Evolutionary conservation across 148 eudicot species (phyloP).

Genomic region (Dysphania ambrosioides): DNA sequence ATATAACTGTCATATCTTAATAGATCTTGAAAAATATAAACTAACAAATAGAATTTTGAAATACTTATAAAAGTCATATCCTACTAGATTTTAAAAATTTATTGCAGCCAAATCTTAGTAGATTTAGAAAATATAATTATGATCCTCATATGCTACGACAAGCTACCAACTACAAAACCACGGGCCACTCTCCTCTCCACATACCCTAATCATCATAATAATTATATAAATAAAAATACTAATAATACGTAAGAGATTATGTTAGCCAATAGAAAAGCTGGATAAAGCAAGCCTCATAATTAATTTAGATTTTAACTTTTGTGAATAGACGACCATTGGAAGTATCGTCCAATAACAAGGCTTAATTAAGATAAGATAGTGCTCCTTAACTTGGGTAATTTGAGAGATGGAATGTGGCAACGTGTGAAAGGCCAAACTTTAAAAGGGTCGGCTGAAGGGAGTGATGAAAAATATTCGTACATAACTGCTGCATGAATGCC

Average conservation of each 20-base stretch:
- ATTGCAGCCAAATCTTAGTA: not conserved
- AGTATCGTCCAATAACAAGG: not conserved
- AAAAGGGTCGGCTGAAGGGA: constrained; percentile 5
- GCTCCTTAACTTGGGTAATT: not conserved
- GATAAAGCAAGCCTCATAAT: not conserved
- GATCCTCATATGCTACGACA: not conserved
- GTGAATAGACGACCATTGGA: not conserved
- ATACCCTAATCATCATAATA: not conserved
- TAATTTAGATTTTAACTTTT: not conserved
- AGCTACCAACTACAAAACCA: not conserved
- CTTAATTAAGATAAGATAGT: not conserved
- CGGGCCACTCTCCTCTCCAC: not conserved
- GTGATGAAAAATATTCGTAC: not conserved
- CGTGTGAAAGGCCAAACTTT: not conserved
- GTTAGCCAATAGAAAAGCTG: not conserved
- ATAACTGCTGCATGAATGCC: not conserved
- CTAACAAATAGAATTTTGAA: too few relatives aligned
- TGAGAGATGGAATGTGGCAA: constrained; percentile 1
- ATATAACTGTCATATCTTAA: too few relatives aligned
- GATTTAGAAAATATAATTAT: not conserved
- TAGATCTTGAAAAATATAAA: too few relatives aligned
- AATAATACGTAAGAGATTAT: not conserved
- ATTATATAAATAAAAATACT: too few relatives aligned
- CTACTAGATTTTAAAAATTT: too few relatives aligned
- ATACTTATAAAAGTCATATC: not conserved